phyloP scores from a whole-genome alignment of 2,329 filamentous ascomycete genomes.

The Penicillium sp. region DNA sequence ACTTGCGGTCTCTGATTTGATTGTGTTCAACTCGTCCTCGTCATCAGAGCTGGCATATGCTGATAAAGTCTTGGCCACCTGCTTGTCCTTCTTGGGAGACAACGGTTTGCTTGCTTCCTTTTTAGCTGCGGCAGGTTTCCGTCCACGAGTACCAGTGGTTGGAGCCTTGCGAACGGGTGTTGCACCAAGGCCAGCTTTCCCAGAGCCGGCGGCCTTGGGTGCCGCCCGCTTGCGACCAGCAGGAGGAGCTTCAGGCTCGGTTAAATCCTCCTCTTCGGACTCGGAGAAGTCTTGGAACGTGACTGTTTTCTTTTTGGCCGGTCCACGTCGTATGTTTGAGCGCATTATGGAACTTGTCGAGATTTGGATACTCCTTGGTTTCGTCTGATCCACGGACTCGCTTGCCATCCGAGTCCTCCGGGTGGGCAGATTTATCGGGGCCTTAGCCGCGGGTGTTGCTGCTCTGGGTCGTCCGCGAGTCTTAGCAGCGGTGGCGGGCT shows the following conservation, averaged over 20 bases:
- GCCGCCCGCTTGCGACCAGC: slow-evolving; percentile 27
- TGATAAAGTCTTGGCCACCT: slow-evolving; percentile 45
- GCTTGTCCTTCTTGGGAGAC: slow-evolving; percentile 52
- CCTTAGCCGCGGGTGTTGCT: slow-evolving; percentile 20
- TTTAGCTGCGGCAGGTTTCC: slow-evolving; percentile 36
- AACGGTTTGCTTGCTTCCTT: slow-evolving; percentile 39
- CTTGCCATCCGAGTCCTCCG: slow-evolving; percentile 15
- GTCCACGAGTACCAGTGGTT: slow-evolving; percentile 29
- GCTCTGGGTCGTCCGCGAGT: slow-evolving; percentile 35
- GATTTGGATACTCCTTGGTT: slow-evolving; percentile 28
- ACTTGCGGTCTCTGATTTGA: slow-evolving; percentile 34
- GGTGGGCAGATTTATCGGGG: slow-evolving; percentile 12
- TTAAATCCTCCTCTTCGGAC: slow-evolving; percentile 44
- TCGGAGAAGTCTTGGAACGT: slow-evolving; percentile 48
- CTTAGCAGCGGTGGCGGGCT: slow-evolving; percentile 20
- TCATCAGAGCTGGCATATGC: slow-evolving; percentile 42
- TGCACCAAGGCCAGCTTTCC: slow-evolving; percentile 43
- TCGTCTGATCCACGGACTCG: slow-evolving; percentile 11
- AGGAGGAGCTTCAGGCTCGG: slow-evolving; percentile 27
- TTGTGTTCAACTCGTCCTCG: slow-evolving; percentile 46
- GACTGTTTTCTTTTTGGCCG: slow-evolving; percentile 48
- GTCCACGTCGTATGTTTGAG: slow-evolving; percentile 33
- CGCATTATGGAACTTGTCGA: slow-evolving; percentile 33
- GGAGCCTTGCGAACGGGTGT: slow-evolving; percentile 50
- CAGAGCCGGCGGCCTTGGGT: slow-evolving; percentile 21